phyloP scores from a whole-genome alignment of 2,329 filamentous ascomycete genomes.

The Paecilomyces dactylethromorphus region DNA sequence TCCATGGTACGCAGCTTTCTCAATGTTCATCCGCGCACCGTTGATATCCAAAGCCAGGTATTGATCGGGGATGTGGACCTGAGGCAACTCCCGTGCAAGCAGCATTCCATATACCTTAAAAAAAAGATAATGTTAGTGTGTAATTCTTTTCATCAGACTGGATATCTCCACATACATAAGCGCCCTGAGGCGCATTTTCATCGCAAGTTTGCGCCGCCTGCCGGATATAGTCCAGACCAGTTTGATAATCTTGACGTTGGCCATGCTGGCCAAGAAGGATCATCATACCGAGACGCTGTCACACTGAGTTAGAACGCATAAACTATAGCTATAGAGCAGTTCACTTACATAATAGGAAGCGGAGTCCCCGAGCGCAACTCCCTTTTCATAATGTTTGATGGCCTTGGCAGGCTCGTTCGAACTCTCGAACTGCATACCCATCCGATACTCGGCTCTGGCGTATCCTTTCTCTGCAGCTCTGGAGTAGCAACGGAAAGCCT shows the following conservation, averaged over 20 bases:
- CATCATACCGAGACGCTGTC: constrained; percentile 91
- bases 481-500: constrained; percentile 82
- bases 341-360: constrained; percentile 63
- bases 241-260: constrained; percentile 71
- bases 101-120: constrained; percentile 79
- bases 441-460: constrained; percentile 84
- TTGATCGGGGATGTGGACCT: constrained; percentile 70
- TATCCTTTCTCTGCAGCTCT: constrained; percentile 81
- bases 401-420: constrained; percentile 90
- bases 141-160: constrained; percentile 3
- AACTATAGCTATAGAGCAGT: constrained; percentile 2
- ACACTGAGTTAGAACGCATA: constrained; percentile 8
- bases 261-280: constrained; percentile 89
- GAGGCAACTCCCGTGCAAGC: constrained; percentile 81
- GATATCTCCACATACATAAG: constrained; percentile 52
- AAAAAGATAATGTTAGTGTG: neutral
- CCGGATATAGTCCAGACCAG: constrained; percentile 75
- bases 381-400: constrained; percentile 80
- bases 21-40: constrained; percentile 77
- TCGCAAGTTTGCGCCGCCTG: constrained; percentile 80
- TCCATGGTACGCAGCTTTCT: constrained; percentile 91
- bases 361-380: constrained; percentile 74
- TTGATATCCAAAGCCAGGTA: constrained; percentile 66
- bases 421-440: constrained; percentile 97
- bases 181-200: constrained; percentile 93